Conservation (phyloP, 2,329 filamentous ascomycete species). For the Tolypocladium pustulatum region DNA sequence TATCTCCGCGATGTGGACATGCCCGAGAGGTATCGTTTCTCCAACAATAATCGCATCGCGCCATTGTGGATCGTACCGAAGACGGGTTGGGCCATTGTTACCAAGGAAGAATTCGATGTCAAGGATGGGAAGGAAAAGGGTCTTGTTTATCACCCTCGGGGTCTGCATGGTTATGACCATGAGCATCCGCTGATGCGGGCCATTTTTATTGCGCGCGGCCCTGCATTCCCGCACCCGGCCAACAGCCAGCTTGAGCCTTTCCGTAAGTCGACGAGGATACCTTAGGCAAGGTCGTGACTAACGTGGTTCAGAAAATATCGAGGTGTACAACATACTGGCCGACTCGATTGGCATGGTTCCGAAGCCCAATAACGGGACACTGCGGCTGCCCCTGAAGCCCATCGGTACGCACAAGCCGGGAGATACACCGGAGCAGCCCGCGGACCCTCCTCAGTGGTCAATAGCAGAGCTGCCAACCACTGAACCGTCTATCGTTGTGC, state of each 20-base stretch:
- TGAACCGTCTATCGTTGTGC: not conserved
- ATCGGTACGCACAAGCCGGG: conserved; percentile 50
- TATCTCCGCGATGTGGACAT: conserved; percentile 81
- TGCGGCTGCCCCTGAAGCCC: conserved; percentile 59
- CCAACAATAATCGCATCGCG: conserved; percentile 77
- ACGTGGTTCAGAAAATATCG: conserved; percentile 64
- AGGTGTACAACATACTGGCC: conserved; percentile 91
- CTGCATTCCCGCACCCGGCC: conserved; percentile 77
- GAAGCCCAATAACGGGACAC: conserved; percentile 76
- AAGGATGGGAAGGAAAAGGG: conserved; percentile 51
- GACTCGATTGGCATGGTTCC: conserved; percentile 70
- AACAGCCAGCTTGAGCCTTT: conserved; percentile 74
- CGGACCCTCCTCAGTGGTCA: conserved; percentile 34
- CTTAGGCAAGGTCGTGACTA: not conserved
- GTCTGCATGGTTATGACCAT: conserved; percentile 91
- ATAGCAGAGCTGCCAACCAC: not conserved
- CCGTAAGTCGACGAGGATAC: conserved; percentile 46
- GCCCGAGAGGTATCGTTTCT: conserved; percentile 89
- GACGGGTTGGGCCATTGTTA: conserved; percentile 85
- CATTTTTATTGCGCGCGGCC: conserved; percentile 85
- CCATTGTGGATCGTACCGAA: conserved; percentile 91
- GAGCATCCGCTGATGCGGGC: conserved; percentile 92
- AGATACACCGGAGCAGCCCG: conserved; percentile 35
- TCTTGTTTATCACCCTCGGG: conserved; percentile 64
- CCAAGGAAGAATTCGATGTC: conserved; percentile 68